Base-by-base conservation (phyloP, 352 stramenopile species). In the Phytophthora constricta region DNA sequence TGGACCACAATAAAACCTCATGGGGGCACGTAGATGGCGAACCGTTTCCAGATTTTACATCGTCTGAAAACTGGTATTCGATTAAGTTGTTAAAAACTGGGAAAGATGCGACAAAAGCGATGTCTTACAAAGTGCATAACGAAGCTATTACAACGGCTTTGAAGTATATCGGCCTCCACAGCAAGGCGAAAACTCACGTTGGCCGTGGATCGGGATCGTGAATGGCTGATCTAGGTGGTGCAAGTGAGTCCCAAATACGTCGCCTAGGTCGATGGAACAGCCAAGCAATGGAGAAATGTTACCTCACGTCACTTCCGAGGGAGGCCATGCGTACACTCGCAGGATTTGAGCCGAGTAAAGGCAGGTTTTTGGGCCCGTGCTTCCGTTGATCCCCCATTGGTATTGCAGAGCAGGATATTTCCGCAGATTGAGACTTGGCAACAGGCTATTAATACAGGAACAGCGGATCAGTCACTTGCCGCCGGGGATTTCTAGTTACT, bases 171-270 rank as follows among this genome's bases (percentile, higher is more conserved):
- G 47, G 47, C 8, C 14, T 53, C 22, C 10, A 41, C 9, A 53
- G 47, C 14, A 53, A 37, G 28, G 47, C 47, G 20, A 53, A 51
- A 41, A 53, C 47, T 5, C 47, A 53, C 11, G 26, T 53, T 23
- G 47, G 47, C 5, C 11, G 47, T 14, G 47, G 47, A 2, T 53
- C 47, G 0, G 47, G 26, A 14, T 7, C 47, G 4, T 25, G 47
- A 3, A 53, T 53, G 47, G 47, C 47, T 17, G 47, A 53, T n/a
- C 17, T 53, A 41, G 47, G 25, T 23, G 53, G 53, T 25, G 53
- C 39, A 11, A 63, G 61, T n/a, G 61, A 70, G 20, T 31, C 43
- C 2, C 26, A 70, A 5, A 70, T 64, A 8, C 5, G 62, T n/a
- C 25, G 62, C 4, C 19, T 61, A 1, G 50, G 50, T 9, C 20